phyloP scores from a whole-genome alignment of 306 rosid species.

The Cyamopsis tetragonoloba region DNA sequence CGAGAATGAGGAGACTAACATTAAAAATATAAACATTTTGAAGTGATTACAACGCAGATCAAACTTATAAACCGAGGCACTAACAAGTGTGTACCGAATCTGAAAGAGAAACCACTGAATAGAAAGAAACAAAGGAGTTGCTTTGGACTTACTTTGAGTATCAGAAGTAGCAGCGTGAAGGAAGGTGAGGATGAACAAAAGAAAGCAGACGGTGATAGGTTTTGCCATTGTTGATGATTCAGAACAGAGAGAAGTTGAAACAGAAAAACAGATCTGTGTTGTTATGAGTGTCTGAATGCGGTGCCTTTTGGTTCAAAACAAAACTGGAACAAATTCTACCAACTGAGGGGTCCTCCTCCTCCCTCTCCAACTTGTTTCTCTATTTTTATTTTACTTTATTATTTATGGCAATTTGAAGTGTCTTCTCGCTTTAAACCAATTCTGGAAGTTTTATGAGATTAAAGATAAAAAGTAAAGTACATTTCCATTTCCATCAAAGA shows the following conservation, averaged over 20 bases:
- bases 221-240: conserved; percentile 46
- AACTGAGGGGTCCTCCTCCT: conserved; percentile 28
- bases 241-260: conserved; percentile 1
- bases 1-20: conserved; percentile 1
- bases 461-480: background rate
- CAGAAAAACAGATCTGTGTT: conserved; percentile 15
- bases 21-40: background rate
- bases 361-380: background rate
- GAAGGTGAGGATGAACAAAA: conserved; percentile 15
- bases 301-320: background rate
- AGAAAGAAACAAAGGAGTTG: background rate
- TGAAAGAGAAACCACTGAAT: background rate
- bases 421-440: background rate
- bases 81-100: conserved; percentile 17
- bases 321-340: conserved; percentile 19
- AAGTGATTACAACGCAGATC: conserved; percentile 13
- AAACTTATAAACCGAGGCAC: background rate
- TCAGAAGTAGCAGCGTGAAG: conserved; percentile 20
- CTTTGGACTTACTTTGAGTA: conserved; percentile 38
- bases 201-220: conserved; percentile 1
- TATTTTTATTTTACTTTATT: too few relatives aligned
- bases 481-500: background rate
- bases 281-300: conserved; percentile 32
- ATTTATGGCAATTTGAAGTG: background rate
- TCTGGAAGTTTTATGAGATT: background rate